These are phyloP conservation scores for Fusarium falciforme DNA, from an alignment of 2,329 filamentous ascomycete species.

Conservation along the genomic window DNA sequence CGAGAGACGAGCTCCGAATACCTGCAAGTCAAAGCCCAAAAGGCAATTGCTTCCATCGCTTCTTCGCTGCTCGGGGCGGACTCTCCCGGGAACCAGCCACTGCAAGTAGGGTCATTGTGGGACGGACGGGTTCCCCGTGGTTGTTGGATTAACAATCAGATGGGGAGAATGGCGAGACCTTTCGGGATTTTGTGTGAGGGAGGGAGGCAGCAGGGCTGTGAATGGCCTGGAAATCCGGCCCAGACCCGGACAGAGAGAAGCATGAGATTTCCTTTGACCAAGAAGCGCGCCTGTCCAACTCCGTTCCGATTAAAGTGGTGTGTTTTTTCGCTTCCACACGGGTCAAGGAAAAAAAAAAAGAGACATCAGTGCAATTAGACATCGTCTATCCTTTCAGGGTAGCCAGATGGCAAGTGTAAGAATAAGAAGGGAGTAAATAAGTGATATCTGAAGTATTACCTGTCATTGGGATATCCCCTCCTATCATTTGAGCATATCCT, in stretches of 20 bases:
- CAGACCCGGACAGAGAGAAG: slow-evolving; percentile 11
- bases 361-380: background rate
- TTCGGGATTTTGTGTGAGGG: slow-evolving; percentile 18
- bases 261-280: background rate
- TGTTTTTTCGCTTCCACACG: background rate
- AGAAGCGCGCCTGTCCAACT: too few species aligned
- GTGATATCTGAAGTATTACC: background rate
- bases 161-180: slow-evolving; percentile 41
- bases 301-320: background rate
- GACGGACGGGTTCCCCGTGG: slow-evolving; percentile 25
- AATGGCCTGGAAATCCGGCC: background rate
- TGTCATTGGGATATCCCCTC: background rate
- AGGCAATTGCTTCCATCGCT: background rate
- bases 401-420: background rate
- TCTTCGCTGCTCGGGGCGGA: slow-evolving; percentile 23
- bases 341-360: background rate
- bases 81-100: slow-evolving; percentile 15
- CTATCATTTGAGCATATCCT: background rate
- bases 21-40: background rate
- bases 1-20: background rate
- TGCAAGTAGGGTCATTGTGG: slow-evolving; percentile 35
- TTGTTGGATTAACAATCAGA: slow-evolving; percentile 34
- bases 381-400: background rate
- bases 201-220: slow-evolving; percentile 16
- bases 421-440: background rate